phyloP scores from a whole-genome alignment of 768 basidiomycete species.

The Leccinum barrowsii region DNA sequence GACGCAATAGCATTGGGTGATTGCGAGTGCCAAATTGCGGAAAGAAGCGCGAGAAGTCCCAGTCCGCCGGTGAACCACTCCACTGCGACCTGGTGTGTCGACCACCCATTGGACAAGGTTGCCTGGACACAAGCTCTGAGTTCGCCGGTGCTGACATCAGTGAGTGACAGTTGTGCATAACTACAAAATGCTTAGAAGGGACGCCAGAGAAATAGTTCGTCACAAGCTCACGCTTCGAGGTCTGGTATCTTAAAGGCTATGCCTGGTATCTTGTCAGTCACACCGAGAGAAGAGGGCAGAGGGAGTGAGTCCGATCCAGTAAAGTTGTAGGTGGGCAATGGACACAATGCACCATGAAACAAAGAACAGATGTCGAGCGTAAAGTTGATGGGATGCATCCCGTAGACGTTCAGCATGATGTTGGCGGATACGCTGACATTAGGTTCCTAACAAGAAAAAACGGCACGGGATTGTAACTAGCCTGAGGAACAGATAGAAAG shows the following conservation, averaged over 20 bases:
- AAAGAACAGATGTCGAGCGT: conserved; percentile 85
- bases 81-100: conserved; percentile 69
- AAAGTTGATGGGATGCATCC: conserved; percentile 74
- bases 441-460: conserved; percentile 45
- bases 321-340: conserved; percentile 78
- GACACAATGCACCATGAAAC: conserved; percentile 79
- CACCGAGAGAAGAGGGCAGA: conserved; percentile 56
- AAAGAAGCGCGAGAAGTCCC: conserved; percentile 54
- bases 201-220: neutral
- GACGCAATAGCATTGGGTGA: conserved; percentile 59
- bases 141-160: conserved; percentile 61
- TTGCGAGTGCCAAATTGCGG: conserved; percentile 53
- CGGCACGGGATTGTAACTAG: conserved; percentile 10
- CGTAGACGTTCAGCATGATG: conserved; percentile 84
- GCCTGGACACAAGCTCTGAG: conserved; percentile 89
- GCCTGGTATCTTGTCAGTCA: conserved; percentile 58
- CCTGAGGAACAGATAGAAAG: neutral
- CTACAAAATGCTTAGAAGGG: conserved; percentile 12
- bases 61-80: conserved; percentile 75
- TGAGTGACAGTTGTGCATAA: conserved; percentile 75
- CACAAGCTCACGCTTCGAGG: conserved; percentile 59
- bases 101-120: conserved; percentile 89
- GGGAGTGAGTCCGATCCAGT: conserved; percentile 72
- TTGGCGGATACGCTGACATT: conserved; percentile 81
- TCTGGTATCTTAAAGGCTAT: conserved; percentile 90